Percentiles rank a stretch among this genome's conserved stretches.
phyloP scores from a whole-genome alignment of 2,329 filamentous ascomycete species.

The Hypomyces rosellus region DNA sequence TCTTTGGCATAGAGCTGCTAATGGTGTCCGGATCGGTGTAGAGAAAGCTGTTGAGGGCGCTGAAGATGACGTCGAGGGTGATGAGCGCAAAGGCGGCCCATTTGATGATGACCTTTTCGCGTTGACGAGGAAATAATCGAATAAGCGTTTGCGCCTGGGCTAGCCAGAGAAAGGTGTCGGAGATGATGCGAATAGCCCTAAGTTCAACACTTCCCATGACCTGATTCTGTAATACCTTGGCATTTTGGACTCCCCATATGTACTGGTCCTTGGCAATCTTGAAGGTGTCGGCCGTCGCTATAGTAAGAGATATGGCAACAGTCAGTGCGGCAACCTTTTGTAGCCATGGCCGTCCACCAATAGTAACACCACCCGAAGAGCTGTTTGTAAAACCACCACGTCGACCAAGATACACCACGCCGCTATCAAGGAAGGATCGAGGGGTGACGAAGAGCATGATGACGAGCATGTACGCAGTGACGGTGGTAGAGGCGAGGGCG shows the following conservation, averaged over 20 bases:
- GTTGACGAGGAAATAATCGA: constrained; percentile 87
- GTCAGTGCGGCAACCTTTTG: constrained; percentile 75
- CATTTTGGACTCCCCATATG: constrained; percentile 70
- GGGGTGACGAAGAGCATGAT: constrained; percentile 93
- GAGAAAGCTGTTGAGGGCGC: constrained; percentile 80
- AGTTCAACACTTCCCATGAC: constrained; percentile 83
- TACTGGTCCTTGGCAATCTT: constrained; percentile 79
- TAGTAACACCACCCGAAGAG: constrained; percentile 70
- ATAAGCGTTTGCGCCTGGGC: constrained; percentile 96
- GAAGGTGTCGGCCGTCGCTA: constrained; percentile 89
- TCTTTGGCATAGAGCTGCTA: constrained; percentile 56
- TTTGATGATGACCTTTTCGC: constrained; percentile 97
- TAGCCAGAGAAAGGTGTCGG: constrained; percentile 93
- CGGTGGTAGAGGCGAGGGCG: constrained; percentile 83
- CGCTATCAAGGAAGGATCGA: constrained; percentile 85
- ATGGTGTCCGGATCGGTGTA: constrained; percentile 45
- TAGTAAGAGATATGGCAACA: constrained; percentile 79
- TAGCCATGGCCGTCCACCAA: constrained; percentile 88
- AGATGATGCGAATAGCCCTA: constrained; percentile 85
- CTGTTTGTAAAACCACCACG: constrained; percentile 83
- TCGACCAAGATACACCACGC: constrained; percentile 71
- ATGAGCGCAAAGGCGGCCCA: constrained; percentile 97
- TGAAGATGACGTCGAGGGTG: constrained; percentile 83
- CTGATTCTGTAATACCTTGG: constrained; percentile 63
- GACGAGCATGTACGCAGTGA: constrained; percentile 85